A percentile compares a stretch with the other conserved stretches of the same genome.
These are phyloP conservation scores for Magnaporthiopsis poae DNA, from an alignment of 2,329 filamentous ascomycete species.

Conservation along the genomic window DNA sequence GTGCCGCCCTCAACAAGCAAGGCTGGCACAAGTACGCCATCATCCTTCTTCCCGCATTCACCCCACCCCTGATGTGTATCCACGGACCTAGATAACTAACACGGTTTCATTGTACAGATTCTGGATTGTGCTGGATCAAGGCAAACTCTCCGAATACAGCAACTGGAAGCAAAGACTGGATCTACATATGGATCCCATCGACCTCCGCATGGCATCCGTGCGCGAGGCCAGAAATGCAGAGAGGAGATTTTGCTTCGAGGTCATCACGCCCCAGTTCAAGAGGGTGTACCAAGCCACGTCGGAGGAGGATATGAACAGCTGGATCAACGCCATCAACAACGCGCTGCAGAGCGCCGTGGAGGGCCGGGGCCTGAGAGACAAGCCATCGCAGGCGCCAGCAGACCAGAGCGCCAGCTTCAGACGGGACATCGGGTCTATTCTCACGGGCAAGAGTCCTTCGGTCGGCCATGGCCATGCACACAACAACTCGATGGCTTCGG, in stretches of 20 bases:
- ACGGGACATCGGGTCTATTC: slow-evolving; percentile 81
- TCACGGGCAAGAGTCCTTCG: slow-evolving; percentile 84
- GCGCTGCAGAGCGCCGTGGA: slow-evolving; percentile 93
- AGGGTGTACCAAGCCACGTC: slow-evolving; percentile 95
- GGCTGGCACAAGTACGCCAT: slow-evolving; percentile 89
- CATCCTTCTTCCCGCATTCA: neutral
- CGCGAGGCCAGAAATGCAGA: slow-evolving; percentile 91
- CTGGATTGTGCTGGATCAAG: slow-evolving; percentile 96
- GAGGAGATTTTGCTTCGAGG: slow-evolving; percentile 91
- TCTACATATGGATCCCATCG: slow-evolving; percentile 94
- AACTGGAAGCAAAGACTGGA: slow-evolving; percentile 98
- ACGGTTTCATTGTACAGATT: slow-evolving; percentile 47
- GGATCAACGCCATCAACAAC: slow-evolving; percentile 95
- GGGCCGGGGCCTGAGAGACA: slow-evolving; percentile 54
- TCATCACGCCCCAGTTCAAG: slow-evolving; percentile 93
- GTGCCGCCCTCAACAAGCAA: slow-evolving; percentile 79
- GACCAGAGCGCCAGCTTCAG: slow-evolving; percentile 45
- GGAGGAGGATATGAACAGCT: slow-evolving; percentile 94
- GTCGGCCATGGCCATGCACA: slow-evolving; percentile 43
- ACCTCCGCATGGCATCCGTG: slow-evolving; percentile 91
- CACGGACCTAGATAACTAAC: neutral
- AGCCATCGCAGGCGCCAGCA: slow-evolving; percentile 32
- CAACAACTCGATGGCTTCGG: slow-evolving; percentile 34
- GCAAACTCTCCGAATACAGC: slow-evolving; percentile 92
- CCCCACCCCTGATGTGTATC: neutral